A percentile compares a stretch with the other conserved stretches of the same genome.
phyloP scores from a whole-genome alignment of 2,329 filamentous ascomycete genomes.

The Exserohilum rostratum region DNA sequence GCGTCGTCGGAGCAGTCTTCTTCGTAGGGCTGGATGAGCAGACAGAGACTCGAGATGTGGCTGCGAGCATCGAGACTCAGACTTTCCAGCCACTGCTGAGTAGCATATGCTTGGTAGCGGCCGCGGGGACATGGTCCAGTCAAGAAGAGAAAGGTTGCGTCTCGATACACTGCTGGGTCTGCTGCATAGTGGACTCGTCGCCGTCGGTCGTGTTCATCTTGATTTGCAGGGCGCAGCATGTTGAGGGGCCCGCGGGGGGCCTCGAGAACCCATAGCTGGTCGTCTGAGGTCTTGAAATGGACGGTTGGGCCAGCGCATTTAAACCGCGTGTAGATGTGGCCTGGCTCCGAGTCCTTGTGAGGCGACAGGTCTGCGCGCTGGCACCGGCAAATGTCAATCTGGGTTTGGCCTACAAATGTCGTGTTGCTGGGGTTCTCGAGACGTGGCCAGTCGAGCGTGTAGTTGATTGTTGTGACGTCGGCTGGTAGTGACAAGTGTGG shows the following conservation, averaged over 20 bases:
- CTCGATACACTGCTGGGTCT: slow-evolving; percentile 33
- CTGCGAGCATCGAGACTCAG: slow-evolving; percentile 21
- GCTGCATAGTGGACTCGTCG: slow-evolving; percentile 31
- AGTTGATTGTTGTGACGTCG: slow-evolving; percentile 46
- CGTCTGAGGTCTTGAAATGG: slow-evolving; percentile 18
- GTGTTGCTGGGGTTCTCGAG: slow-evolving; percentile 40
- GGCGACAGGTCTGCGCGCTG: slow-evolving; percentile 14
- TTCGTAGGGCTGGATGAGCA: slow-evolving; percentile 37
- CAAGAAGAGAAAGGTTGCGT: slow-evolving; percentile 34
- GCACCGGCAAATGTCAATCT: slow-evolving; percentile 38
- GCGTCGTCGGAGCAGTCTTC: slow-evolving; percentile 30
- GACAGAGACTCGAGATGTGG: slow-evolving; percentile 26
- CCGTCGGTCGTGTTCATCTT: slow-evolving; percentile 21
- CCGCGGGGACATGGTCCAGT: slow-evolving; percentile 41
- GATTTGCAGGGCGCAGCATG: slow-evolving; percentile 34
- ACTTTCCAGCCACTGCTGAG: slow-evolving; percentile 29
- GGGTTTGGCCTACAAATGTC: slow-evolving; percentile 34
- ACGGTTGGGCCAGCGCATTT: slow-evolving; percentile 34
- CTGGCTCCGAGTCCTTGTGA: slow-evolving; percentile 14
- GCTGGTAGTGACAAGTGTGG: slow-evolving; percentile 39
- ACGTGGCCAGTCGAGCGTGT: slow-evolving; percentile 36
- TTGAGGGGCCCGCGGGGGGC: slow-evolving; percentile 34
- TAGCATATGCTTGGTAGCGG: slow-evolving; percentile 44
- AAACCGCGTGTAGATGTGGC: slow-evolving; percentile 42
- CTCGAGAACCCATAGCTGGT: slow-evolving; percentile 36